Percentiles rank a stretch among this genome's conserved stretches.
Evolutionary conservation across 2,329 filamentous ascomycete species (phyloP).

Genomic region (Ascomycota sp.): DNA sequence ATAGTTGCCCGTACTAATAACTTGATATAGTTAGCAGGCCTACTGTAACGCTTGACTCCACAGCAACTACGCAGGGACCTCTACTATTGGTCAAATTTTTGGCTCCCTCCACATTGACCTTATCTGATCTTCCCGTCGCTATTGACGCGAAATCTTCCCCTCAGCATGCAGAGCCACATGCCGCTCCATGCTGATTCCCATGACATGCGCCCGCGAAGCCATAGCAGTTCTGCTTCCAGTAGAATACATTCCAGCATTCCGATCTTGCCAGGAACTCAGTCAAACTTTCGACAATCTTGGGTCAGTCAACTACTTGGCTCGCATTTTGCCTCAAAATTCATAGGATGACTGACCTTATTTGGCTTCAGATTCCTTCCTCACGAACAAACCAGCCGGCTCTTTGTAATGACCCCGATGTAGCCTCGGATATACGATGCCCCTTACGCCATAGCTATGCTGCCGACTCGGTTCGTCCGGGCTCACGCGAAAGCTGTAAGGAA

Average conservation of each 20-base stretch:
- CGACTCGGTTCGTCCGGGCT: slow-evolving; percentile 22
- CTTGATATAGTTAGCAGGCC: too few species aligned
- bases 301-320: slow-evolving; percentile 11
- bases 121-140: too few species aligned
- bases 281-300: slow-evolving; percentile 15
- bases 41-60: too few species aligned
- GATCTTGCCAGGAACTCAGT: slow-evolving; percentile 14
- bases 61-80: too few species aligned
- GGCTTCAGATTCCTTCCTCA: too few species aligned
- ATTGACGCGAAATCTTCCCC: neutral
- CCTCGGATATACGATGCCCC: slow-evolving; percentile 11
- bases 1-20: too few species aligned
- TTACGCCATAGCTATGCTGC: slow-evolving; percentile 19
- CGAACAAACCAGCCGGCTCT: too few species aligned
- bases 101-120: too few species aligned
- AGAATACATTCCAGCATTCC: slow-evolving; percentile 16
- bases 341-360: too few species aligned
- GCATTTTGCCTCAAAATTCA: too few species aligned
- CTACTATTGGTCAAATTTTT: too few species aligned
- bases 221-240: slow-evolving; percentile 11
- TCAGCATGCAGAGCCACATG: slow-evolving; percentile 13
- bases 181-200: slow-evolving; percentile 11
- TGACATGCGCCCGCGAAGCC: slow-evolving; percentile 6
- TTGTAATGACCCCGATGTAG: too few species aligned
- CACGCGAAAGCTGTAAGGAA: slow-evolving; percentile 35